Percentiles rank a stretch among this genome's conserved stretches.
These are phyloP conservation scores for Apiospora aurea DNA, from an alignment of 2,329 filamentous ascomycete genomes.

Conservation along the genomic window DNA sequence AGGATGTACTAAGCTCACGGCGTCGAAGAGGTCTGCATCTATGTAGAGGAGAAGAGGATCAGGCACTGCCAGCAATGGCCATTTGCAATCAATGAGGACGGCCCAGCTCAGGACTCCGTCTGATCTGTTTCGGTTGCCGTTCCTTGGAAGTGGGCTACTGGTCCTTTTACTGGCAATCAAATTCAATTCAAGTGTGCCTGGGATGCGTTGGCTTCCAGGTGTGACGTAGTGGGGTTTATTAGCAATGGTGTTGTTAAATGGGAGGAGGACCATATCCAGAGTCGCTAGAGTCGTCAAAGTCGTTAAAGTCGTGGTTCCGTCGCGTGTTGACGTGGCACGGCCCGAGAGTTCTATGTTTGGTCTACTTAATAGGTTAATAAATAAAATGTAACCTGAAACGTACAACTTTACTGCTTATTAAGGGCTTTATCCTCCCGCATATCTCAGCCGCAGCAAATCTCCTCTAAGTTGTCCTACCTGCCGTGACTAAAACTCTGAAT, in stretches of 20 bases:
- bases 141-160: not conserved
- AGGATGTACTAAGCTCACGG: not conserved
- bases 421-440: not conserved
- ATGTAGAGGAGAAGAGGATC: not conserved
- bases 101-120: not conserved
- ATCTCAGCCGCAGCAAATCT: not conserved
- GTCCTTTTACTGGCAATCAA: not conserved
- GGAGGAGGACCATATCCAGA: not conserved
- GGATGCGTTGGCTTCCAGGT: slow-evolving; percentile 3
- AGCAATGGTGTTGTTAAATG: not conserved
- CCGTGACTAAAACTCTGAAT: not conserved
- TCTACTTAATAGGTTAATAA: not conserved
- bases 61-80: not conserved
- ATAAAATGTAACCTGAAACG: not conserved
- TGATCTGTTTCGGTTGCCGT: not conserved
- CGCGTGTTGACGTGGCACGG: slow-evolving; percentile 21
- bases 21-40: slow-evolving; percentile 5
- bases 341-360: not conserved
- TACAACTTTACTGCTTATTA: not conserved
- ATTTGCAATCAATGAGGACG: not conserved
- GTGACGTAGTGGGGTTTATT: slow-evolving; percentile 10
- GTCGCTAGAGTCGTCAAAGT: not conserved
- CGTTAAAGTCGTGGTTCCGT: not conserved
- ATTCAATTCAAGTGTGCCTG: not conserved
- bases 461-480: not conserved